Evolutionary conservation across 768 basidiomycete genomes (phyloP).

Genomic region (Suillus sp.): DNA sequence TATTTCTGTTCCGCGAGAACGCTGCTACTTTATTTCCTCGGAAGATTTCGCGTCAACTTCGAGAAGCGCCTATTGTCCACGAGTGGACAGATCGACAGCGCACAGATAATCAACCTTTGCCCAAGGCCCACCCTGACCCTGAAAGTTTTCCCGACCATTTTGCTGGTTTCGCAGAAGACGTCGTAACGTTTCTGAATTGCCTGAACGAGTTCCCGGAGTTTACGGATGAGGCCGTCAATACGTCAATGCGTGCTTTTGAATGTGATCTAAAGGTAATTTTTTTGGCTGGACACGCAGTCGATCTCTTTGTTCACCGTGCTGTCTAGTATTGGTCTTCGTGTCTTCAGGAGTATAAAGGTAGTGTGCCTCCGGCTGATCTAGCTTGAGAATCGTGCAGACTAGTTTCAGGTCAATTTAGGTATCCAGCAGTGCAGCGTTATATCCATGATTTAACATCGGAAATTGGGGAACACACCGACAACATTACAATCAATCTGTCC

Average conservation of each 20-base stretch:
- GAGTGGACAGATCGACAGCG: conserved; percentile 34
- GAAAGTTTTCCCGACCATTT: conserved; percentile 52
- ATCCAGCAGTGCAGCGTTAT: conserved; percentile 55
- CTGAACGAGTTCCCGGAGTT: conserved; percentile 61
- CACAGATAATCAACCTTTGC: conserved; percentile 33
- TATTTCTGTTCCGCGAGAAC: conserved; percentile 55
- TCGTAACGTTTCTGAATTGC: conserved; percentile 55
- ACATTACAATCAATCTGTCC: conserved; percentile 49
- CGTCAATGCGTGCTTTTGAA: conserved; percentile 52
- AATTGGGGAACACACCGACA: conserved; percentile 56
- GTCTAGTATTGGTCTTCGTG: conserved; percentile 59
- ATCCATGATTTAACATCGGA: conserved; percentile 52
- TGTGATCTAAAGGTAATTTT: conserved; percentile 48
- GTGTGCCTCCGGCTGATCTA: conserved; percentile 8
- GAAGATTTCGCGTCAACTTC: conserved; percentile 42
- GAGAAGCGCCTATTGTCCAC: conserved; percentile 41
- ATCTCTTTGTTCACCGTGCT: conserved; percentile 10
- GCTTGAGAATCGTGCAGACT: conserved; percentile 8
- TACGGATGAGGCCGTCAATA: conserved; percentile 52
- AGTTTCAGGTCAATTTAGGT: conserved; percentile 49
- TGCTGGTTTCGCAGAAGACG: conserved; percentile 47
- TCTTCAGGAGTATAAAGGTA: conserved; percentile 49
- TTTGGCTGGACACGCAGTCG: conserved; percentile 6
- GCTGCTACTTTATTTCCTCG: conserved; percentile 56
- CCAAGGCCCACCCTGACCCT: conserved; percentile 44